phyloP scores from a whole-genome alignment of 306 rosid genomes.

The Dryas alaskensis region DNA sequence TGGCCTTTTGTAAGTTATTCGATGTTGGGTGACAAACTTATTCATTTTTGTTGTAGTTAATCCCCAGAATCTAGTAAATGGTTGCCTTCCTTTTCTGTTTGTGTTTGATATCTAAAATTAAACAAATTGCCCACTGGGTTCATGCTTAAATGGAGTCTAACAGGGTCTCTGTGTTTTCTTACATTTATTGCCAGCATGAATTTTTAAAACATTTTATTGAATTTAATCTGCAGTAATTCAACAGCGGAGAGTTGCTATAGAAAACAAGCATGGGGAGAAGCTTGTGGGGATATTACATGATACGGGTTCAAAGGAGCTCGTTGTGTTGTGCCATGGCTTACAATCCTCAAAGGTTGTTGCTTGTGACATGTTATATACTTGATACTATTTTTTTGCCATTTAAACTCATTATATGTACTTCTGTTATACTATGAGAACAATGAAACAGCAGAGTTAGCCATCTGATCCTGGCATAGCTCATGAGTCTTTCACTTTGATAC shows the following conservation, averaged over 20 bases:
- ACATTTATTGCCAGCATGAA: not conserved
- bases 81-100: too few species aligned
- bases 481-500: too few species aligned
- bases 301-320: constrained; percentile 55
- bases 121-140: not conserved
- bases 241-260: constrained; percentile 34
- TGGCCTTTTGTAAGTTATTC: not conserved
- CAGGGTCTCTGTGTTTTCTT: not conserved
- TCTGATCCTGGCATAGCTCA: too few species aligned
- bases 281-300: constrained; percentile 78
- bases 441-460: too few species aligned
- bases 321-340: constrained; percentile 79
- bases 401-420: not conserved
- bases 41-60: too few species aligned
- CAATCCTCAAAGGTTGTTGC: constrained; percentile 71
- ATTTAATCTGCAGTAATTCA: constrained; percentile 28
- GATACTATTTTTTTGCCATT: not conserved
- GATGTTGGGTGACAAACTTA: constrained; percentile 1
- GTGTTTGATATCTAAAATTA: not conserved
- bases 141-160: not conserved
- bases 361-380: constrained; percentile 1
- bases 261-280: constrained; percentile 61
- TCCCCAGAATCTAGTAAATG: too few species aligned
- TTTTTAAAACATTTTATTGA: not conserved
- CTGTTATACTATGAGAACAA: too few species aligned